These are phyloP conservation scores for Ogataea kodamae DNA, from an alignment of 805 yeast species.

Conservation along the genomic window DNA sequence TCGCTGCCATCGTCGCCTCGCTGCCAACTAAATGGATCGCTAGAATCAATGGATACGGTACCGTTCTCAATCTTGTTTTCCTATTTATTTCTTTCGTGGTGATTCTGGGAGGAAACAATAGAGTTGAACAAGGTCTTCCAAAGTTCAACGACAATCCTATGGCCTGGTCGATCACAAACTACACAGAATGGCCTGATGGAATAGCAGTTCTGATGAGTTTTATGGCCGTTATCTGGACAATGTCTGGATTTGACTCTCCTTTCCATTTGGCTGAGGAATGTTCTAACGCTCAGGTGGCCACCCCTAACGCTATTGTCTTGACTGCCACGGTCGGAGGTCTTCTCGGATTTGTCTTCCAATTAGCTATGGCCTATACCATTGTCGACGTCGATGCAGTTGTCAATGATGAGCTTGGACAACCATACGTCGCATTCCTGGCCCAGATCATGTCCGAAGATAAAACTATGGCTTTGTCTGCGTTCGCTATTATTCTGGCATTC, in stretches of 20 bases:
- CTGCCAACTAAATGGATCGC: constrained; percentile 54
- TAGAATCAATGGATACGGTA: constrained; percentile 48
- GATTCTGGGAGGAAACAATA: constrained; percentile 46
- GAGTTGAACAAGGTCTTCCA: constrained; percentile 35
- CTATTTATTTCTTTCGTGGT: constrained; percentile 49
- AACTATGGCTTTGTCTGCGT: constrained; percentile 40
- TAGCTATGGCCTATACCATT: constrained; percentile 58
- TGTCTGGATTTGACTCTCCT: constrained; percentile 73
- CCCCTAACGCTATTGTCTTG: constrained; percentile 62
- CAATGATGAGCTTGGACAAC: constrained; percentile 53
- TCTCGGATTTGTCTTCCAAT: constrained; percentile 53
- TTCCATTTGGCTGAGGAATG: constrained; percentile 71
- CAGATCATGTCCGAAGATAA: constrained; percentile 43
- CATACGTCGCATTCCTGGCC: constrained; percentile 50
- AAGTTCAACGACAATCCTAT: constrained; percentile 44
- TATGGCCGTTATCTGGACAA: constrained; percentile 60
- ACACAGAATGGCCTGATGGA: constrained; percentile 59
- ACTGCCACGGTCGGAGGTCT: constrained; percentile 53
- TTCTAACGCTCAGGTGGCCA: constrained; percentile 56
- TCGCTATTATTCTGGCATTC: constrained; percentile 41
- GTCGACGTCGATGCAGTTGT: constrained; percentile 46
- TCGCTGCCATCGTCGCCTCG: constrained; percentile 46
- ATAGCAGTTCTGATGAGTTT: constrained; percentile 53
- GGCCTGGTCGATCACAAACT: constrained; percentile 55
- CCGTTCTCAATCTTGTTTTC: constrained; percentile 44